phyloP scores from a whole-genome alignment of 1,139 yeast genomes.

The Blastobotrys illinoisensis region DNA sequence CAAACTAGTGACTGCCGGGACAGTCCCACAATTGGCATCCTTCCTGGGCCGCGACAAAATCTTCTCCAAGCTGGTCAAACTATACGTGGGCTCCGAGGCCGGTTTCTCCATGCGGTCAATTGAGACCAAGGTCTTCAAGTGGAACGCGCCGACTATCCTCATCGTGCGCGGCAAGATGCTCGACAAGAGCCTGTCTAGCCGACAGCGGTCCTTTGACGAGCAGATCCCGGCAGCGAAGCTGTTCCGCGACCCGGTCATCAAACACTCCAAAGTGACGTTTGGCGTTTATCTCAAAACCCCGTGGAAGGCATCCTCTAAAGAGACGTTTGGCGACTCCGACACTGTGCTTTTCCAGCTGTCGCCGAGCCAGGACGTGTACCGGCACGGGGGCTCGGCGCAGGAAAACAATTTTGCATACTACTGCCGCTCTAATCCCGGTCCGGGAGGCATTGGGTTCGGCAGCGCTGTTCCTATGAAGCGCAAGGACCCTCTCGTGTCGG shows the following conservation, averaged over 20 bases:
- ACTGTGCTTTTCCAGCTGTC: constrained; percentile 55
- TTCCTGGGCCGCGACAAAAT: constrained; percentile 3
- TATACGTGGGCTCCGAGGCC: constrained; percentile 66
- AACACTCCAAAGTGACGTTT: constrained; percentile 41
- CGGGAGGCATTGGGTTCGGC: constrained; percentile 78
- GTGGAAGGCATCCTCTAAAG: constrained; percentile 72
- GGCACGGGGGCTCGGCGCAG: constrained; percentile 14
- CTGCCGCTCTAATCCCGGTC: constrained; percentile 34
- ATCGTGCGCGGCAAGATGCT: constrained; percentile 58
- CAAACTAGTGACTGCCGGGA: constrained; percentile 1
- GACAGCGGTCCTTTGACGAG: constrained; percentile 10
- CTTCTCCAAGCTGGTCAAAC: constrained; percentile 44
- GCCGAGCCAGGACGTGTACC: constrained; percentile 58
- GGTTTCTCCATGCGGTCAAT: constrained; percentile 87
- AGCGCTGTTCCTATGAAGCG: constrained; percentile 34
- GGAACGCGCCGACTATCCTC: constrained; percentile 82
- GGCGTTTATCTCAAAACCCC: constrained; percentile 63
- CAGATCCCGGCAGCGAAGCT: constrained; percentile 32
- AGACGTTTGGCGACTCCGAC: constrained; percentile 58
- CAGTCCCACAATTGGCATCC: constrained; percentile 1
- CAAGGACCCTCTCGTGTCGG: constrained; percentile 13
- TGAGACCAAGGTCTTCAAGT: constrained; percentile 77
- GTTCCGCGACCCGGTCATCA: constrained; percentile 13
- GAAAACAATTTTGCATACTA: constrained; percentile 30
- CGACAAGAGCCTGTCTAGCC: constrained; percentile 3